Base-by-base conservation (phyloP, 1,139 yeast genomes). In the Yamadazyma mexicana region DNA sequence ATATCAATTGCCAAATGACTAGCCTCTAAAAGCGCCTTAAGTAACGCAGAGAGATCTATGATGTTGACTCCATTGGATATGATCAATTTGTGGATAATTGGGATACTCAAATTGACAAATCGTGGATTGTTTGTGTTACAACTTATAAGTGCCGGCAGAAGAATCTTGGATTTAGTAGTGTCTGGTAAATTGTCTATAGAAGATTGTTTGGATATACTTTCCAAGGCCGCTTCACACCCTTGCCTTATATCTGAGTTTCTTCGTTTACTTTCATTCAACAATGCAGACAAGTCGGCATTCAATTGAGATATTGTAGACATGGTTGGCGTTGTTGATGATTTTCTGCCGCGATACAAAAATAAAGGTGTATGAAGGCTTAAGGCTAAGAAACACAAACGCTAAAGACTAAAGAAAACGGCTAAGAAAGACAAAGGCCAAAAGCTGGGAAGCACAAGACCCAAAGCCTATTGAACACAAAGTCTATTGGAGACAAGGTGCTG, bases 1-100 rank as follows among this genome's bases (percentile, higher is more conserved):
- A 87, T 84, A 37, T 92, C 98, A 24, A 79, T 72, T 0, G 94
- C 87, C 31, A 86, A 66, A 52, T 81, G 83, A 0, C 94, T 77
- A 0, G 95, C 87, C 42, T 86, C 94, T 30, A 69, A 66, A 29
- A 91, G 69, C 0, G 92, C 82, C 27, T 77, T 82, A 24, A 91
- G 63, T 5, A 89, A 69, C 5, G 74, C 59, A 20, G 69, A 68
- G 20, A 87, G 59, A 40, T 78, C 73, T 1, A 67, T 62, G 1
- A 69, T 61, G 0, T 88, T 81, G 9, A 91, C 48, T 2, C 59
- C 74, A 16, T 65, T 62, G 10, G 65, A 55, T 15, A 72, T 61
- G 17, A 86, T 77, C 40, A 88, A 64, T 23, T 73, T 71, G 44
- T 83, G 84, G 15, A 88, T 62, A 31, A 86, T 75, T 43, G 85